Conservation (phyloP, 352 stramenopile species). For the Phytophthora litchii region DNA sequence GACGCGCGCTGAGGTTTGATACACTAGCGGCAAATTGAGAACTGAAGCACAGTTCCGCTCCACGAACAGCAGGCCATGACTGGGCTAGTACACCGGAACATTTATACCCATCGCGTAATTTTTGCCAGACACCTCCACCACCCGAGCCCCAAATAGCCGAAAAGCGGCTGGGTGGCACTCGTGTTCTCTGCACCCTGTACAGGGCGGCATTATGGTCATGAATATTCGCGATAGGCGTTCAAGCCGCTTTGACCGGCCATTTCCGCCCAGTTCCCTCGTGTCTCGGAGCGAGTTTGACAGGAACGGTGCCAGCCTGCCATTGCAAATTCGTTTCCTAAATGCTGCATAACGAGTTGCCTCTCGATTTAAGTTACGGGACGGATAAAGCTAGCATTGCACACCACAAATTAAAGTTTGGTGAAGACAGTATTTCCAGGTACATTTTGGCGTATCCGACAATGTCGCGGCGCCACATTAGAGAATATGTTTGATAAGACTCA, state of each 20-base stretch:
- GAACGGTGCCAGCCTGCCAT: background rate
- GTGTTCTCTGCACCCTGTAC: slow-evolving; percentile 21
- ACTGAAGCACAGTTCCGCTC: slow-evolving; percentile 19
- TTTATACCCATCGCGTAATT: slow-evolving; percentile 21
- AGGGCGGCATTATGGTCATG: slow-evolving; percentile 2
- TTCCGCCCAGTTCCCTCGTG: slow-evolving; percentile 21
- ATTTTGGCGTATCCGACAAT: too few species aligned
- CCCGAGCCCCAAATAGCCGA: slow-evolving; percentile 6
- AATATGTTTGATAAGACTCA: too few species aligned
- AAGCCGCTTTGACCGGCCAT: slow-evolving; percentile 10
- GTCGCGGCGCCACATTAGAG: too few species aligned
- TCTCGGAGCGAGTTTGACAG: slow-evolving; percentile 13
- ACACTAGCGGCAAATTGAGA: slow-evolving; percentile 22
- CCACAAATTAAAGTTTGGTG: too few species aligned
- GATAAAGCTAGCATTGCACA: too few species aligned
- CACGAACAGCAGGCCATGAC: slow-evolving; percentile 2
- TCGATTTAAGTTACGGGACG: background rate
- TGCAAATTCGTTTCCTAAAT: slow-evolving; percentile 6
- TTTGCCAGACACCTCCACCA: slow-evolving; percentile 15
- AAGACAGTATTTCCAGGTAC: too few species aligned
- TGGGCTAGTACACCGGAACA: background rate
- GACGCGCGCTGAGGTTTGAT: slow-evolving; percentile 5
- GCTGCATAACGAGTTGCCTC: background rate
- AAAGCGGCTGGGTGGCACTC: slow-evolving; percentile 18
- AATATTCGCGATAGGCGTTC: slow-evolving; percentile 27